These are phyloP conservation scores for Tetrahymena borealis DNA, from an alignment of 73 alveolate genomes.

Conservation along the genomic window DNA sequence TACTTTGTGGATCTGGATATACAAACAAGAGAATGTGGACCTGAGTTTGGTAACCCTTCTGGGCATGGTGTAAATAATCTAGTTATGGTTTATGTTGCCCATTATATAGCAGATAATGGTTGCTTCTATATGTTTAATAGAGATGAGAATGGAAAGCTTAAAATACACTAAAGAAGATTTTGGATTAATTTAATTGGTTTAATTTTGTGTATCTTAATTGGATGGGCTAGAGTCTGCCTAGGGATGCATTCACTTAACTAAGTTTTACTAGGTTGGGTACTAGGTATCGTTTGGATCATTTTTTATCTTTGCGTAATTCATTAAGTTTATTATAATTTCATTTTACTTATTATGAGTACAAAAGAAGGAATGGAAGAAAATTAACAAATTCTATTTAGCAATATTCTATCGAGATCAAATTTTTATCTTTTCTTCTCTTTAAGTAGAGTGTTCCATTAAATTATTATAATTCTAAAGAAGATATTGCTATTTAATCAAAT, in stretches of 20 bases:
- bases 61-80: neutral
- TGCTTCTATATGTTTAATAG: neutral
- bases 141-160: neutral
- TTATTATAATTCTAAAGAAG: no score
- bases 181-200: neutral
- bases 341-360: no score
- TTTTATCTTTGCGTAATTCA: neutral
- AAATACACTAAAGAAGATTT: neutral
- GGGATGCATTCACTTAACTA: neutral
- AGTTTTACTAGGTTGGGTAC: neutral
- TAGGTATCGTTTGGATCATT: neutral
- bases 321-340: neutral
- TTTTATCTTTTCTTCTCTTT: no score
- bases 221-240: neutral
- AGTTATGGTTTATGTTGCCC: neutral
- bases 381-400: no score
- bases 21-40: neutral
- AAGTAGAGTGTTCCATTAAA: no score
- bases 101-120: neutral
- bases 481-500: no score
- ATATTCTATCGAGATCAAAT: no score
- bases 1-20: neutral
- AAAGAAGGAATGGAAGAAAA: no score
- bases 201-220: neutral
- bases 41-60: neutral